phyloP scores from a whole-genome alignment of 2,329 filamentous ascomycete genomes.

The Penicillium rolfsii region DNA sequence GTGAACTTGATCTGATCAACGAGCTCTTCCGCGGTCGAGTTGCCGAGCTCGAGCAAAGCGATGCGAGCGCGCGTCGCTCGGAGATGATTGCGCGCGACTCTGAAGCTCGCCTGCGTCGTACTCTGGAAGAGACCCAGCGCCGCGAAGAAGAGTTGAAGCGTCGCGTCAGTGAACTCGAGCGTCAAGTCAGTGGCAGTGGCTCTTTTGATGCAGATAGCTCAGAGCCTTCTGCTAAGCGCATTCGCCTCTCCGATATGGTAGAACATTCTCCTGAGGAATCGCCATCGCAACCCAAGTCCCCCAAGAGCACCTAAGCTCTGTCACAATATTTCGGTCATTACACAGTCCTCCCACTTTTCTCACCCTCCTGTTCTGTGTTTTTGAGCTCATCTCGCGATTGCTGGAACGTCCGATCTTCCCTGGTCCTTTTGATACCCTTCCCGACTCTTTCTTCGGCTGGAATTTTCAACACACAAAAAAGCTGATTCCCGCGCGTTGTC shows the following conservation, averaged over 20 bases:
- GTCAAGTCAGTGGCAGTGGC: constrained; percentile 43
- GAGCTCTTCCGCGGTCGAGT: constrained; percentile 77
- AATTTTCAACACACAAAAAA: constrained; percentile 30
- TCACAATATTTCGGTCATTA: constrained; percentile 1
- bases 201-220: constrained; percentile 33
- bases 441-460: constrained; percentile 38
- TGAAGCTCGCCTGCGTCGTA: constrained; percentile 59
- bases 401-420: constrained; percentile 35
- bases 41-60: constrained; percentile 74
- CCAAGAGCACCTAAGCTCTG: constrained; percentile 36
- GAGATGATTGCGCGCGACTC: constrained; percentile 59
- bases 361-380: constrained; percentile 6
- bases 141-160: constrained; percentile 82
- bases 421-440: constrained; percentile 47
- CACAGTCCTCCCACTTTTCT: not conserved
- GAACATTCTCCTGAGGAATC: constrained; percentile 45
- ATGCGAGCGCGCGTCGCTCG: constrained; percentile 67
- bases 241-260: constrained; percentile 59
- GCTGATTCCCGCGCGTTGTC: constrained; percentile 20
- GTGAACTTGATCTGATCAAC: constrained; percentile 93
- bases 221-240: constrained; percentile 59
- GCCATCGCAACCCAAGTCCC: constrained; percentile 37
- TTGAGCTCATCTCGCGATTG: constrained; percentile 11
- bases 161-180: constrained; percentile 77
- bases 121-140: constrained; percentile 75